A percentile compares a stretch with the other conserved stretches of the same genome.
Evolutionary conservation across 345 rosid genomes (phyloP).

Genomic region (Tarenaya hassleriana): DNA sequence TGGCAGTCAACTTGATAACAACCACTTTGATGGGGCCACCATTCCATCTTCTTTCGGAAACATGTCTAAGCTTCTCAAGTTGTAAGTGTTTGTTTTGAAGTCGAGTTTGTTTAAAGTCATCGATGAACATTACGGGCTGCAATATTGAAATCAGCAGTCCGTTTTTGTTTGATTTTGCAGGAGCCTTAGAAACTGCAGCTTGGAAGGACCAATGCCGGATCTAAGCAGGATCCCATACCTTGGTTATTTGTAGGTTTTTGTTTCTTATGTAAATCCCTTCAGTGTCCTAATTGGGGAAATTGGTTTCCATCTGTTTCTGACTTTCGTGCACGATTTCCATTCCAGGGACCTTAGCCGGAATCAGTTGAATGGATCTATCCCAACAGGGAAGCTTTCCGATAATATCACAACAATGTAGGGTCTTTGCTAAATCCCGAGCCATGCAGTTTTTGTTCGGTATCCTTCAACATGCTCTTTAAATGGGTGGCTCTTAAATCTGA

Average conservation of each 20-base stretch:
- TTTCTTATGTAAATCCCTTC: no score
- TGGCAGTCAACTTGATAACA: slow-evolving; percentile 89
- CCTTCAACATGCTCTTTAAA: no score
- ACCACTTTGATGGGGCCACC: slow-evolving; percentile 64
- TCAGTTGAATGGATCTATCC: slow-evolving; percentile 68
- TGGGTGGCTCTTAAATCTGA: slow-evolving; percentile 8
- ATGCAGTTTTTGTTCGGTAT: slow-evolving; percentile 4
- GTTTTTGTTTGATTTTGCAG: no score
- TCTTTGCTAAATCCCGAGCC: slow-evolving; percentile 16
- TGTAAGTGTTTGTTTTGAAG: slow-evolving; percentile 50
- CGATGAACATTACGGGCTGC: no score
- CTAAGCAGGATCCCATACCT: slow-evolving; percentile 64
- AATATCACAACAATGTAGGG: slow-evolving; percentile 90
- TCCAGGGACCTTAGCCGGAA: slow-evolving; percentile 88
- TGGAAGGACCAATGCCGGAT: slow-evolving; percentile 87
- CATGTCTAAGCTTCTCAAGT: slow-evolving; percentile 70
- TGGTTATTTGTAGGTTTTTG: slow-evolving; percentile 92
- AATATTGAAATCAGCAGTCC: no score
- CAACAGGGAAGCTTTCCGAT: slow-evolving; percentile 51
- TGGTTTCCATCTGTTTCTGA: no score
- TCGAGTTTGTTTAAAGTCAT: slow-evolving; percentile 6
- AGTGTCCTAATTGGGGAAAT: no score
- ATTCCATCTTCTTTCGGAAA: slow-evolving; percentile 69
- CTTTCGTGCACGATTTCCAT: slow-evolving; percentile 18
- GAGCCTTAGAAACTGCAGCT: slow-evolving; percentile 84